Evolutionary conservation across 2,329 filamentous ascomycete species (phyloP).

Genomic region (Xylariaceae sp.): DNA sequence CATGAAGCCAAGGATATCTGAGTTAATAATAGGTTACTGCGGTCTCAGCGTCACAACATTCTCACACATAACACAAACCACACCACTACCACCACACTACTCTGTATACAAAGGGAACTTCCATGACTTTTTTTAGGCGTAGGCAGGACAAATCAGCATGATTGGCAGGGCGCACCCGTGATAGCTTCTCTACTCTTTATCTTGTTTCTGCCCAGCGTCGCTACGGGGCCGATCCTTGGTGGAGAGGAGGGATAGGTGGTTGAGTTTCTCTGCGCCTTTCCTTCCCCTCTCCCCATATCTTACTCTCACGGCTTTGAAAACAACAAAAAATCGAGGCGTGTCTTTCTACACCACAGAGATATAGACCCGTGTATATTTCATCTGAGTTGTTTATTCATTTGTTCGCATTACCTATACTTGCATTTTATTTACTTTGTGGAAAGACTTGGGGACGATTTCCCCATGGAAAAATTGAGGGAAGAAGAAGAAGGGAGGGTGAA

Average conservation of each 20-base stretch:
- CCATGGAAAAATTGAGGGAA: background rate
- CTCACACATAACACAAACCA: background rate
- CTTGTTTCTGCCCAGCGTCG: constrained; percentile 7
- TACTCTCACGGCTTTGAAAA: background rate
- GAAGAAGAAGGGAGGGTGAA: background rate
- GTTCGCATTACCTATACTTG: background rate
- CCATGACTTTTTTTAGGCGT: constrained; percentile 8
- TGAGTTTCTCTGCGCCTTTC: background rate
- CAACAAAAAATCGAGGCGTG: constrained; percentile 18
- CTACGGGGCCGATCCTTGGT: constrained; percentile 1
- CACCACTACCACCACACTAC: background rate
- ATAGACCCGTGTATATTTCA: constrained; percentile 13
- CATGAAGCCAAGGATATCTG: constrained; percentile 21
- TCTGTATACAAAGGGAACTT: constrained; percentile 13
- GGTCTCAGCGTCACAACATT: no score
- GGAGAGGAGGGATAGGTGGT: background rate
- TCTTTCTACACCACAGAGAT: constrained; percentile 8
- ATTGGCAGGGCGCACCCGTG: constrained; percentile 1
- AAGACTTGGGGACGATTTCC: background rate
- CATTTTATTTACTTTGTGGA: background rate
- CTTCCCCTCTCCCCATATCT: background rate
- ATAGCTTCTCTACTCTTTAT: background rate
- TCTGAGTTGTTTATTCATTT: background rate
- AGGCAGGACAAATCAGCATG: constrained; percentile 7
- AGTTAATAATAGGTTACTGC: constrained; percentile 18